Percentiles rank a stretch among this genome's conserved stretches.
These are phyloP conservation scores for Cornus controversa DNA, from an alignment of 148 eudicot genomes.

Conservation along the genomic window DNA sequence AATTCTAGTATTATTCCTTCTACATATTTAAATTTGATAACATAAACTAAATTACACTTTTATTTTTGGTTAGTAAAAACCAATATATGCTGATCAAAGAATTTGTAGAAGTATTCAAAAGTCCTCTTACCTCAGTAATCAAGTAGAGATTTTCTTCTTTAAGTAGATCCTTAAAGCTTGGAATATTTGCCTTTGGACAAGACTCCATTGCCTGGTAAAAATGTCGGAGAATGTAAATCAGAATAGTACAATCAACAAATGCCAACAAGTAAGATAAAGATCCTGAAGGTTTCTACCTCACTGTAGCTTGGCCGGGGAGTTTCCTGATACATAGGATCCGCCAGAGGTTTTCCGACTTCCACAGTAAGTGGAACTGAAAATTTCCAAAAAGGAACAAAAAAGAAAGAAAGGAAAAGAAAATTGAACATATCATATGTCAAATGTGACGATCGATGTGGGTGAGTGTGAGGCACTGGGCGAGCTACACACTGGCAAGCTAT, in stretches of 20 bases:
- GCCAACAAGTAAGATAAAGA: not conserved
- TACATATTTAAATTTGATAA: not conserved
- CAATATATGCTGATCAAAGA: not conserved
- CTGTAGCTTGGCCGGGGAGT: conserved; percentile 48
- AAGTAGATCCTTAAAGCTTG: conserved; percentile 63
- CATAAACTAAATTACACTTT: not conserved
- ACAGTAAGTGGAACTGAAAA: conserved; percentile 61
- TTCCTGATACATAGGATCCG: conserved; percentile 68
- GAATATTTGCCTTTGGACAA: conserved; percentile 73
- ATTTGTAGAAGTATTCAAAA: not conserved
- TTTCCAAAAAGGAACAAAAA: not conserved
- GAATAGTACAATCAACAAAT: conserved; percentile 1
- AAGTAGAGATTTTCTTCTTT: conserved; percentile 85
- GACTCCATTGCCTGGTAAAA: conserved; percentile 78
- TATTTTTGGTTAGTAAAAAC: not conserved
- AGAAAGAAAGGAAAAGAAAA: not conserved
- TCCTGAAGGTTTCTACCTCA: conserved; percentile 46
- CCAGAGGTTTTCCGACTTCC: conserved; percentile 59
- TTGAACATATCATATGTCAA: not conserved
- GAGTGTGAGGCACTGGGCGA: too few species aligned
- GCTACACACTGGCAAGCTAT: too few species aligned
- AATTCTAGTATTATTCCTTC: not conserved
- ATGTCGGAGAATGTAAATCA: conserved; percentile 2
- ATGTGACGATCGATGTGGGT: too few species aligned
- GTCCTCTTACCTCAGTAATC: conserved; percentile 68